Evolutionary conservation across 2,329 filamentous ascomycete genomes (phyloP), one percentile per base, ranked within the genome.

Genomic region (Aureobasidium sp.): DNA sequence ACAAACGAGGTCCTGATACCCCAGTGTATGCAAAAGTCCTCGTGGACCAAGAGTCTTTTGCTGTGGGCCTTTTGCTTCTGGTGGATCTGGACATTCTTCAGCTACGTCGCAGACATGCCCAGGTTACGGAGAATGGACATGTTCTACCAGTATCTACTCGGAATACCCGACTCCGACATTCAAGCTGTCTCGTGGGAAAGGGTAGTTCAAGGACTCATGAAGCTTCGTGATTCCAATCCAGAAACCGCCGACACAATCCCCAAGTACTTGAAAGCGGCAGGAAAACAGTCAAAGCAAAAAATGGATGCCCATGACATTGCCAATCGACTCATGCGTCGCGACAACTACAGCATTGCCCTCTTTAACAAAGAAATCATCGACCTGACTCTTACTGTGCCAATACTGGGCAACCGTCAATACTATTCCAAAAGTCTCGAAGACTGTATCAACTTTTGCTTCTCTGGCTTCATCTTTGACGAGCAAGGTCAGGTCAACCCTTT

Each of bases 231-330:
- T 63, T 79, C 88, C 25, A 95, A 96, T 61, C 83, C 90, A n/a
- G 83, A 85, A 57, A 95, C 90, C n/a, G 57, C 57, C 6, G 55
- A 52, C 3, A 53, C 27, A 4, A 19, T 54, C 2, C 56, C 56
- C 7, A 42, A 47, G 24, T 54, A 53, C 21, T 27, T 57, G n/a
- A 57, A 54, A 30, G 50, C 40, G 12, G 38, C 48, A n/a, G 44
- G 48, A 11, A 57, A 52, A 40, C 89, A 94, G 65, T 94, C 89
- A 19, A 95, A 96, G 67, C 89, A 97, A 70, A 80, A 91, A 57
- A 84, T 98, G 61, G 93, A 96, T 69, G 93, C 93, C 10, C 89
- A 96, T 63, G 93, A 96, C 64, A 97, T 98, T 66, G 93, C 93
- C 6, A 98, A 97, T 65, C 83, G 93, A 27, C 72, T 98, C 40